Conservation (phyloP, 2,329 filamentous ascomycete genomes). For the Fusarium multiceps region DNA sequence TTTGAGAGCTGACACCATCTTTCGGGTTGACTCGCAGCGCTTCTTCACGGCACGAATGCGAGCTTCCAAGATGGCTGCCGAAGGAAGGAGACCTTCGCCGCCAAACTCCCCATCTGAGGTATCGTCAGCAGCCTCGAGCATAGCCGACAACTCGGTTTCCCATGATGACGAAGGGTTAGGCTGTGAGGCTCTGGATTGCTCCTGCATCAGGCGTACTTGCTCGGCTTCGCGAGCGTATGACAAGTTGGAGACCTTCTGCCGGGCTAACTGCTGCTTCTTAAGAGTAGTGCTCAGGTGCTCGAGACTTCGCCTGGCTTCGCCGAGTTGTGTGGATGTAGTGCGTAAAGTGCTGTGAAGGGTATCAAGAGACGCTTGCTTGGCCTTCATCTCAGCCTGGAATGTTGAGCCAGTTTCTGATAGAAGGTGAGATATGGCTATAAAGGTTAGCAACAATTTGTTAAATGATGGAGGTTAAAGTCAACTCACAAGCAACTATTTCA, state of each 20-base stretch:
- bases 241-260: constrained; percentile 82
- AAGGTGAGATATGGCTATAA: constrained; percentile 80
- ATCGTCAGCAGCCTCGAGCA: constrained; percentile 58
- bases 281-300: constrained; percentile 76
- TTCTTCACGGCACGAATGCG: constrained; percentile 75
- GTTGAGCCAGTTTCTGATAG: constrained; percentile 81
- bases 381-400: constrained; percentile 82
- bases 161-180: constrained; percentile 62
- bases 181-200: constrained; percentile 54
- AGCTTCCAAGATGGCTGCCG: constrained; percentile 70
- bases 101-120: constrained; percentile 52
- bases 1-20: constrained; percentile 76
- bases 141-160: constrained; percentile 65
- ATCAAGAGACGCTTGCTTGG: constrained; percentile 87
- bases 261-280: constrained; percentile 71
- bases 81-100: constrained; percentile 63
- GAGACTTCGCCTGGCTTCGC: constrained; percentile 78
- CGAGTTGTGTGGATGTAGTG: constrained; percentile 80
- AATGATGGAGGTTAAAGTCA: background rate
- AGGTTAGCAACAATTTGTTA: background rate
- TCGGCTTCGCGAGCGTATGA: constrained; percentile 79
- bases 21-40: constrained; percentile 74
- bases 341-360: constrained; percentile 83
- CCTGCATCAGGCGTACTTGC: constrained; percentile 60
- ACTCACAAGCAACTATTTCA: constrained; percentile 82